Evolutionary conservation across 2,329 filamentous ascomycete species (phyloP).

Genomic region (Penicillium carneum): DNA sequence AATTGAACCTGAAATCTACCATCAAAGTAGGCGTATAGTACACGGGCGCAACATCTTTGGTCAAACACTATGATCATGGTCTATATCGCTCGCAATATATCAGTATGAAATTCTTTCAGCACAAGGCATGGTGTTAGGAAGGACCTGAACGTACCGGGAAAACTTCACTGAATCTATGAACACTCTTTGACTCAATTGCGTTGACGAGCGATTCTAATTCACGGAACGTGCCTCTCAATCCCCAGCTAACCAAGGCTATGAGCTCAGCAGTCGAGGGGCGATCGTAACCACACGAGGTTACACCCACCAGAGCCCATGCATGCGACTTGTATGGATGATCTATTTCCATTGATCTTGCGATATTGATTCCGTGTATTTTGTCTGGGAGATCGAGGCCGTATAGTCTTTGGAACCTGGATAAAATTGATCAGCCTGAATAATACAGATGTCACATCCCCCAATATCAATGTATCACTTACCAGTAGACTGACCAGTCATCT

Average conservation of each 20-base stretch:
- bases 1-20: conserved; percentile 3
- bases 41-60: background rate
- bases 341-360: conserved; percentile 6
- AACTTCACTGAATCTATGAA: background rate
- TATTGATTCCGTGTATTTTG: background rate
- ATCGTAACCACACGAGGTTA: background rate
- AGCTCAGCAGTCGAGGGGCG: conserved; percentile 3
- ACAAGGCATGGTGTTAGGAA: no score
- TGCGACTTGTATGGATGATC: background rate
- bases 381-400: background rate
- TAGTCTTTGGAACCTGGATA: background rate
- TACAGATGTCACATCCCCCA: no score
- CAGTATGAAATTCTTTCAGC: background rate
- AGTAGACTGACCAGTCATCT: conserved; percentile 5
- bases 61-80: conserved; percentile 4
- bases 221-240: background rate
- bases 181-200: background rate
- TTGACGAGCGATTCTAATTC: background rate
- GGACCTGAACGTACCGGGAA: background rate
- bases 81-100: background rate
- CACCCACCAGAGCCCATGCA: conserved; percentile 2
- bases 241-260: conserved; percentile 3
- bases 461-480: background rate
- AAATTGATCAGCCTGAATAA: background rate
- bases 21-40: conserved; percentile 1